A percentile compares a stretch with the other conserved stretches of the same genome.
Evolutionary conservation across 139 green algal species (phyloP).

Genomic region (Pleodorina starrii): DNA sequence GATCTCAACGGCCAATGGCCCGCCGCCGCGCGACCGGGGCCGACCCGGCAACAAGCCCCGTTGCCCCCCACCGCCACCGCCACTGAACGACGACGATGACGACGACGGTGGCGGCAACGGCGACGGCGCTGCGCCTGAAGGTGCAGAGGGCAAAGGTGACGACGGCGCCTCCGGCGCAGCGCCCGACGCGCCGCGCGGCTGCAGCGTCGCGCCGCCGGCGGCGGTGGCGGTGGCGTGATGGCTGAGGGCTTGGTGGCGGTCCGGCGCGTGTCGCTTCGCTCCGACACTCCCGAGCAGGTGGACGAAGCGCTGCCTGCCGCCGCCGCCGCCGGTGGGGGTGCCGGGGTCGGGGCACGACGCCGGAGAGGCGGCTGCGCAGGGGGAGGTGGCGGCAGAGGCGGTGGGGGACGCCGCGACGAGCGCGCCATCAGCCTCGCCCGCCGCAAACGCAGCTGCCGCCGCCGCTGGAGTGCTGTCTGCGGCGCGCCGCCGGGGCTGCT

Average conservation of each 20-base stretch:
- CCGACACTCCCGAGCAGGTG: not conserved
- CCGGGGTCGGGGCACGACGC: too few species aligned
- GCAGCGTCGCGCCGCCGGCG: not conserved
- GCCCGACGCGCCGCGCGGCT: not conserved
- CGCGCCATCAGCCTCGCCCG: too few species aligned
- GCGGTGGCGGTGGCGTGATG: too few species aligned
- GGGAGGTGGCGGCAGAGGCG: too few species aligned
- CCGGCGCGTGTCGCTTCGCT: not conserved
- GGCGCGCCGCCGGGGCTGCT: not conserved
- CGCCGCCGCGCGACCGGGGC: too few species aligned
- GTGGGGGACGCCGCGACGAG: too few species aligned
- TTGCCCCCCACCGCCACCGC: not conserved
- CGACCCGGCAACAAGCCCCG: not conserved
- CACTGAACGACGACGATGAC: not conserved
- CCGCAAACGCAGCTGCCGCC: too few species aligned
- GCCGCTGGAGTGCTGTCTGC: not conserved
- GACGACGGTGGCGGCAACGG: not conserved
- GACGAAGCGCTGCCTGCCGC: not conserved
- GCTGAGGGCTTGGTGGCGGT: not conserved
- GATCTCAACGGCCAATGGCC: not conserved
- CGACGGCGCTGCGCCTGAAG: not conserved
- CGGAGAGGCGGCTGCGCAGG: too few species aligned
- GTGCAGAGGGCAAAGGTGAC: not conserved
- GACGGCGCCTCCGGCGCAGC: not conserved
- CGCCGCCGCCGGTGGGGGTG: too few species aligned